Percentiles rank a stretch among this genome's conserved stretches.
Evolutionary conservation across 305 asterid genomes (phyloP).

Genomic region (Fraxinus nigra): DNA sequence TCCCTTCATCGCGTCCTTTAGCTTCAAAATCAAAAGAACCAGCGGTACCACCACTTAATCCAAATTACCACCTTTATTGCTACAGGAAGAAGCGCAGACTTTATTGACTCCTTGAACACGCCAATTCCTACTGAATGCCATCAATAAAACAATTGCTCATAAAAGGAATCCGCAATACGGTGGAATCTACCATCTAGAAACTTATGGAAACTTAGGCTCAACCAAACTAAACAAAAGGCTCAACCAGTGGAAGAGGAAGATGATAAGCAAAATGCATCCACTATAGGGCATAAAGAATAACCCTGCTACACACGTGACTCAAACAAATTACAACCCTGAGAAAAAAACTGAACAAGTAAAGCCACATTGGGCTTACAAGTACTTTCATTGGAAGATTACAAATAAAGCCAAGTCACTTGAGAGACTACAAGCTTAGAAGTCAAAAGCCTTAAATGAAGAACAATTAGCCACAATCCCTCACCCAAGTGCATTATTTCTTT

Average conservation of each 20-base stretch:
- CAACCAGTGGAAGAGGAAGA: background rate
- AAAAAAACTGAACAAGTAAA: background rate
- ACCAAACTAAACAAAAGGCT: background rate
- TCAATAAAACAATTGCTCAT: background rate
- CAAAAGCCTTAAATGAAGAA: background rate
- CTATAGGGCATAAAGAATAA: background rate
- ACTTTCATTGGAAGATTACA: background rate
- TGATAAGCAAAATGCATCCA: background rate
- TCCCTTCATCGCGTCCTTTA: background rate
- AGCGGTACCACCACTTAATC: background rate
- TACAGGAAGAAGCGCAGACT: background rate
- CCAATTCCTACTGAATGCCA: background rate
- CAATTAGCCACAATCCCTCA: background rate
- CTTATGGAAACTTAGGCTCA: background rate
- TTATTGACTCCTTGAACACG: background rate
- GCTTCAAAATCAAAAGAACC: background rate
- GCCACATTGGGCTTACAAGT: background rate
- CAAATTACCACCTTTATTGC: background rate
- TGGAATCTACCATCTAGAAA: background rate
- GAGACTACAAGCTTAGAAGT: background rate
- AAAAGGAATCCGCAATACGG: background rate
- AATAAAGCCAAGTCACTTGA: background rate
- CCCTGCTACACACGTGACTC: background rate
- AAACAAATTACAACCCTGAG: background rate
- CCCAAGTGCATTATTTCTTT: background rate